Conservation (phyloP, 306 rosid species). For the Oemleria cerasiformis region DNA sequence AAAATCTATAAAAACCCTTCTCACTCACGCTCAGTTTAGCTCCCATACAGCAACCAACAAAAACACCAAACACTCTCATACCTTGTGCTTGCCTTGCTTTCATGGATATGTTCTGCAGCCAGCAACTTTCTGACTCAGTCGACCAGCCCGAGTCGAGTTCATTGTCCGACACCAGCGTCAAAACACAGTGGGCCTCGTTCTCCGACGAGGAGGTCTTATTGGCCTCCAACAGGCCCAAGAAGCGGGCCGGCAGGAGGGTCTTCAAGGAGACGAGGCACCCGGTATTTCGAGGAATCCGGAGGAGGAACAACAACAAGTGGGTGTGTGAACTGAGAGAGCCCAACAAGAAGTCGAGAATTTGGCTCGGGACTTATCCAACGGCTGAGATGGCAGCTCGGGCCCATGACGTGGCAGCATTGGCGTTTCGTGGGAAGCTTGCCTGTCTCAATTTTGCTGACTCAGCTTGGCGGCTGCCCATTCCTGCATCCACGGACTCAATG, state of each 20-base stretch:
- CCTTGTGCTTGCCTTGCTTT: no score
- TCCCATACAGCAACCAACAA: no score
- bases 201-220: conserved; percentile 51
- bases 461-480: conserved; percentile 39
- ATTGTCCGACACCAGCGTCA: conserved; percentile 22
- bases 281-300: conserved; percentile 63
- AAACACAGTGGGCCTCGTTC: background rate
- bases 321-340: conserved; percentile 86
- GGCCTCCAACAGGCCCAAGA: conserved; percentile 63
- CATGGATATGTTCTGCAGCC: background rate
- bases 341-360: conserved; percentile 41
- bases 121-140: background rate
- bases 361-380: conserved; percentile 81
- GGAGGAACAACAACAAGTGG: conserved; percentile 75
- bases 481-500: conserved; percentile 38
- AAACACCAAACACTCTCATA: no score
- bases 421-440: conserved; percentile 50
- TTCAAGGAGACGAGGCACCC: conserved; percentile 90
- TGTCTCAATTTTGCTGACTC: conserved; percentile 88
- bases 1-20: background rate
- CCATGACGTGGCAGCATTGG: conserved; percentile 74
- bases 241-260: conserved; percentile 54
- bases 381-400: conserved; percentile 92
- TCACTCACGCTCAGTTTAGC: background rate
- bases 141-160: background rate